Percentiles rank a stretch among this genome's conserved stretches.
Evolutionary conservation across 768 basidiomycete species (phyloP).

Genomic region (Lentinula raphanica): DNA sequence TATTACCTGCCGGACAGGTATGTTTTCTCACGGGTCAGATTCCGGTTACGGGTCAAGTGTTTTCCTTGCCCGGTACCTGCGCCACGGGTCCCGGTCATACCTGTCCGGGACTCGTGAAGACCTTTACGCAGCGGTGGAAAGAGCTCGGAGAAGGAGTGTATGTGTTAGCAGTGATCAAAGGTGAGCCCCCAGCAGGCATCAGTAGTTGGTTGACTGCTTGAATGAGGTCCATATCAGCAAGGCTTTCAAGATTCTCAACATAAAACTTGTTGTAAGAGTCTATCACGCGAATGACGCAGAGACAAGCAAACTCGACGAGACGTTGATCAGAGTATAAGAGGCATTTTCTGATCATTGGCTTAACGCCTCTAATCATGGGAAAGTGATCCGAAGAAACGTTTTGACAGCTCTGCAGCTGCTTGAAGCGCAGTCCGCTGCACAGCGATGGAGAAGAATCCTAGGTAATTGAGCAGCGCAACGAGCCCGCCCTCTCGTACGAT

Average conservation of each 20-base stretch:
- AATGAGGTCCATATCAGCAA: conserved; percentile 77
- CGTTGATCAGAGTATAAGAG: conserved; percentile 90
- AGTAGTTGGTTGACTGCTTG: conserved; percentile 81
- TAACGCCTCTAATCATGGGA: conserved; percentile 80
- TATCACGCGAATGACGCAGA: conserved; percentile 90
- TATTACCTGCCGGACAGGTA: too few relatives aligned
- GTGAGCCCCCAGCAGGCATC: conserved; percentile 80
- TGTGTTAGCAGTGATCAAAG: conserved; percentile 79
- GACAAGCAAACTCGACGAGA: conserved; percentile 94
- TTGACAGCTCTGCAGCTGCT: conserved; percentile 94
- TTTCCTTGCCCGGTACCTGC: too few relatives aligned
- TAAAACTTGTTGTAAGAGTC: conserved; percentile 87
- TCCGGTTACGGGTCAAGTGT: too few relatives aligned
- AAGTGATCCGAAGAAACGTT: conserved; percentile 88
- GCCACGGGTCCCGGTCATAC: too few relatives aligned
- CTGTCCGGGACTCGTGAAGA: too few relatives aligned
- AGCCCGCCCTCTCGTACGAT: conserved; percentile 96
- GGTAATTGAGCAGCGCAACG: conserved; percentile 86
- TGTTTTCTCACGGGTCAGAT: too few relatives aligned
- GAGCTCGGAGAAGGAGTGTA: conserved; percentile 85
- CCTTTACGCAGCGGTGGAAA: conserved; percentile 91
- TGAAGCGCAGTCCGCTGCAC: conserved; percentile 96
- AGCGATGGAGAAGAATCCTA: conserved; percentile 98
- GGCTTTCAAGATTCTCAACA: conserved; percentile 78
- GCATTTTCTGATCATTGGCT: conserved; percentile 91